Conservation (phyloP, 1,139 yeast species). For the Suhomyces chickasaworum region DNA sequence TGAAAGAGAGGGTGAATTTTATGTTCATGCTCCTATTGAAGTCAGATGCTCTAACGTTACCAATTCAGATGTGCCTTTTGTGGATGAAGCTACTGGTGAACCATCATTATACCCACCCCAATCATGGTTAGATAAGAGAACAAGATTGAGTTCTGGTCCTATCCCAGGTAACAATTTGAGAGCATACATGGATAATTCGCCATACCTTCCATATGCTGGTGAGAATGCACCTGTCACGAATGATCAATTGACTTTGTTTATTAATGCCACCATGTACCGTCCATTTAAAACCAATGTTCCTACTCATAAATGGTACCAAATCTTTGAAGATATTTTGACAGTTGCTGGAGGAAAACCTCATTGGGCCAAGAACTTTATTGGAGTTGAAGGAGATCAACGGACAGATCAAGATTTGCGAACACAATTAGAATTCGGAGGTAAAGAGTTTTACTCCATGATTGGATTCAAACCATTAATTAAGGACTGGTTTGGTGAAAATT, state of each 20-base stretch:
- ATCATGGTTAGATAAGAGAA: slow-evolving; percentile 42
- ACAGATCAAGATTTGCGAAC: slow-evolving; percentile 40
- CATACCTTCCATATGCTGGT: slow-evolving; percentile 55
- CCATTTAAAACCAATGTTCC: slow-evolving; percentile 80
- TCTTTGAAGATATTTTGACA: slow-evolving; percentile 76
- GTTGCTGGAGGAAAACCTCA: slow-evolving; percentile 93
- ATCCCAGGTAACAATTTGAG: slow-evolving; percentile 81
- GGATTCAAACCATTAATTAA: slow-evolving; percentile 72
- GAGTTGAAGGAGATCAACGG: slow-evolving; percentile 49
- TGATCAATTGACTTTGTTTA: slow-evolving; percentile 78
- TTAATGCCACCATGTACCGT: slow-evolving; percentile 94
- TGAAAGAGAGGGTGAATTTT: slow-evolving; percentile 60
- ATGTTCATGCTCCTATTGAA: slow-evolving; percentile 94
- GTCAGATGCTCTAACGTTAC: slow-evolving; percentile 92
- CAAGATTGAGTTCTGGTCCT: slow-evolving; percentile 59
- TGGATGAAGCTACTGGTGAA: slow-evolving; percentile 47
- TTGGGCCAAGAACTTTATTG: slow-evolving; percentile 98
- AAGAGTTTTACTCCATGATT: slow-evolving; percentile 71
- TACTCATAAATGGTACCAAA: slow-evolving; percentile 77
- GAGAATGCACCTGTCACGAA: slow-evolving; percentile 59
- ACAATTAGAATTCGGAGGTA: slow-evolving; percentile 46
- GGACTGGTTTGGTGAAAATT: slow-evolving; percentile 80
- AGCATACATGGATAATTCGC: slow-evolving; percentile 81
- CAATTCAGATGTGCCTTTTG: slow-evolving; percentile 42
- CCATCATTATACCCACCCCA: slow-evolving; percentile 45